Percentiles rank a stretch among this genome's conserved stretches.
These are phyloP conservation scores for Leptosphaerulina australis DNA, from an alignment of 2,329 filamentous ascomycete species.

Conservation along the genomic window DNA sequence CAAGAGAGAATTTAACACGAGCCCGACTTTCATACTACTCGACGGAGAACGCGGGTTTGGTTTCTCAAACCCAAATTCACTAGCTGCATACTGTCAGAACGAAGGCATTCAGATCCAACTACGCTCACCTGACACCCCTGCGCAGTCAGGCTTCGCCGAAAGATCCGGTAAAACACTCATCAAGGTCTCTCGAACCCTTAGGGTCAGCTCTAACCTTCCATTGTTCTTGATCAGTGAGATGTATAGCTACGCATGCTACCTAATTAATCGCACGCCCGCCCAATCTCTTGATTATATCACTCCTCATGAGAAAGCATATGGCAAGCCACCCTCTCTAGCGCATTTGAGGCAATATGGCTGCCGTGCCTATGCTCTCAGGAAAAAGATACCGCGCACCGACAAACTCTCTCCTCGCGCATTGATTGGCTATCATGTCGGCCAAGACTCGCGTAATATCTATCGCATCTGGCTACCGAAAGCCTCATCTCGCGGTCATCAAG, in stretches of 20 bases:
- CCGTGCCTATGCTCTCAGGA: not conserved
- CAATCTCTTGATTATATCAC: not conserved
- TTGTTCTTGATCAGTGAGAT: too few relatives aligned
- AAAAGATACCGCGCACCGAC: not conserved
- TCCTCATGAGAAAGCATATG: not conserved
- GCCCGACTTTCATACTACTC: not conserved
- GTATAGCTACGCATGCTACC: too few relatives aligned
- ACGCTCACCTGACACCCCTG: not conserved
- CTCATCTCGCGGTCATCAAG: not conserved
- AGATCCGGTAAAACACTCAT: too few relatives aligned
- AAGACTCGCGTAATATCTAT: not conserved
- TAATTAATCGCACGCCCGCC: not conserved
- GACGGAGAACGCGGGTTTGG: not conserved
- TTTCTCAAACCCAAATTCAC: not conserved
- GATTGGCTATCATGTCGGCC: not conserved
- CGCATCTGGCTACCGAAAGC: not conserved
- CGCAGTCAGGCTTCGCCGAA: not conserved
- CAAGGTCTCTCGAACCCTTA: too few relatives aligned
- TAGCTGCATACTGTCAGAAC: not conserved
- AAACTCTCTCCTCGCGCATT: too few relatives aligned
- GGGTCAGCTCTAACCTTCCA: too few relatives aligned
- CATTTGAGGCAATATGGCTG: not conserved
- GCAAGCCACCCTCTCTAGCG: not conserved
- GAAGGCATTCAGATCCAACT: not conserved
- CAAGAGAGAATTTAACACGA: not conserved